These are phyloP conservation scores for Metarhizium sp. DNA, from an alignment of 2,329 filamentous ascomycete genomes.

Conservation along the genomic window DNA sequence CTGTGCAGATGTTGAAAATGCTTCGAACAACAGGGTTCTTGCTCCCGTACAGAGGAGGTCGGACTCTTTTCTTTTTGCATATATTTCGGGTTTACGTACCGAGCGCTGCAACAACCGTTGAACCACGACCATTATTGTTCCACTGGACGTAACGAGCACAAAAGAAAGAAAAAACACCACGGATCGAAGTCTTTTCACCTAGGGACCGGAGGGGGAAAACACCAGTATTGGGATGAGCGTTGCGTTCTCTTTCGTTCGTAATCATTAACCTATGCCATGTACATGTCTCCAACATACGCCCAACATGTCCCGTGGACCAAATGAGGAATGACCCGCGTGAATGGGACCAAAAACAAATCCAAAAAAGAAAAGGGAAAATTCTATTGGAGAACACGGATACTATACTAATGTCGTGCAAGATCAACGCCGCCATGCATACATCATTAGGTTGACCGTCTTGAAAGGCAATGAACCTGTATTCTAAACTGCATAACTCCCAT, in stretches of 20 bases:
- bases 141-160: too few relatives aligned
- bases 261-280: background rate
- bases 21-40: background rate
- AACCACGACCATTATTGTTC: background rate
- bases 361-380: background rate
- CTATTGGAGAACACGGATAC: background rate
- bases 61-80: background rate
- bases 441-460: background rate
- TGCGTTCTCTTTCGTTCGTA: too few relatives aligned
- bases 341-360: background rate
- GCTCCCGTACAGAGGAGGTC: background rate
- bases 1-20: too few relatives aligned
- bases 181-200: too few relatives aligned
- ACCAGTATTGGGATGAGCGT: too few relatives aligned
- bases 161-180: too few relatives aligned
- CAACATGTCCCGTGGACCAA: background rate
- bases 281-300: background rate
- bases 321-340: background rate
- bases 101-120: background rate
- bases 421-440: conserved; percentile 6
- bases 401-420: background rate
- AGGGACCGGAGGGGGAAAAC: too few relatives aligned
- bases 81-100: background rate
- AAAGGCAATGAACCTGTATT: background rate
- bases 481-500: background rate